phyloP scores from a whole-genome alignment of 768 basidiomycete genomes.

The Termitomyces sp. region DNA sequence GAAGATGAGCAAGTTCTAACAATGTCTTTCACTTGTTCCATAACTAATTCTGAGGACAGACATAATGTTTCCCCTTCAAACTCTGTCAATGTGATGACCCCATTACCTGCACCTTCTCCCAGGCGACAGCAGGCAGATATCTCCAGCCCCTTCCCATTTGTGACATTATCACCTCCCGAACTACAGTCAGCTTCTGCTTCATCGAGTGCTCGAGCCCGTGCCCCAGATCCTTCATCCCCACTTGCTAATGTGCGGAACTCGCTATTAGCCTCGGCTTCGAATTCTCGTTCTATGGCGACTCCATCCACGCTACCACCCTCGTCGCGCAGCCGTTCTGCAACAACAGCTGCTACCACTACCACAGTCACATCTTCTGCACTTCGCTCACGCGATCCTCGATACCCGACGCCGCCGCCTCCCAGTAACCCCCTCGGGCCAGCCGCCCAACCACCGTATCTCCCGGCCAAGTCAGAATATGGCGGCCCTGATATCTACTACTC shows the following conservation, averaged over 20 bases:
- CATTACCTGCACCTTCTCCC: not conserved
- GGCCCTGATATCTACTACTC: slow-evolving; percentile 48
- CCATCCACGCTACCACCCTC: slow-evolving; percentile 1
- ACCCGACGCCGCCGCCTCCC: slow-evolving; percentile 35
- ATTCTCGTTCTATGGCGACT: slow-evolving; percentile 5
- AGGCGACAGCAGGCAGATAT: not conserved
- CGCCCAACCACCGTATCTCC: slow-evolving; percentile 44
- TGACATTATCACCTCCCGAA: slow-evolving; percentile 8
- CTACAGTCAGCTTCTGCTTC: not conserved
- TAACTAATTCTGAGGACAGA: not conserved
- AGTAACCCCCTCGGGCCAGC: slow-evolving; percentile 46
- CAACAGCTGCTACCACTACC: slow-evolving; percentile 5
- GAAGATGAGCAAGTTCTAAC: not conserved
- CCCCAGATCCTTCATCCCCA: not conserved
- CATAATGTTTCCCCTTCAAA: not conserved
- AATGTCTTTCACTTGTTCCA: not conserved
- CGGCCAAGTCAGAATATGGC: slow-evolving; percentile 39
- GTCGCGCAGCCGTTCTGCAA: slow-evolving; percentile 10
- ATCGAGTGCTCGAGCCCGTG: not conserved
- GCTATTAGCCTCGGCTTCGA: not conserved
- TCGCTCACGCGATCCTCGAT: slow-evolving; percentile 14
- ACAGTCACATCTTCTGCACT: slow-evolving; percentile 5
- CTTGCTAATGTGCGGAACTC: not conserved
- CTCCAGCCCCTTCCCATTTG: slow-evolving; percentile 8
- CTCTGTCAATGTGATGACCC: not conserved